Conservation (phyloP, 2,329 filamentous ascomycete species). For the Coniochaeta prunicola region DNA sequence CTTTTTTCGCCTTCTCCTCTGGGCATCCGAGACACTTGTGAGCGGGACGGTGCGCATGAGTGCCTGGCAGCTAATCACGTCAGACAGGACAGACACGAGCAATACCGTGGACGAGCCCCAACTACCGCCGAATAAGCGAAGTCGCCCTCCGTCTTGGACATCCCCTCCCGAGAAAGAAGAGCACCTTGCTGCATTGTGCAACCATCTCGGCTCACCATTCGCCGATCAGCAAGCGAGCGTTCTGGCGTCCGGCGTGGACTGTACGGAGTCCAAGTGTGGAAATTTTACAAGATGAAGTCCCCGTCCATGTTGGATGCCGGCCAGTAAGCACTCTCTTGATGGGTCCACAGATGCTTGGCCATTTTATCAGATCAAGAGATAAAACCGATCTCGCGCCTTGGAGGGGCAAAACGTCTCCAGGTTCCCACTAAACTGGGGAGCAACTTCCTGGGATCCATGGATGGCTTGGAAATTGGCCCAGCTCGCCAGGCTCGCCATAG, state of each 20-base stretch:
- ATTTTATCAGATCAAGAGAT: conserved; percentile 51
- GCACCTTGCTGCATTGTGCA: not conserved
- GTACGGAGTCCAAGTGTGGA: not conserved
- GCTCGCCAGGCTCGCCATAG: too few species aligned
- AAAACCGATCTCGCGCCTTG: conserved; percentile 16
- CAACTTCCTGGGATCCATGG: not conserved
- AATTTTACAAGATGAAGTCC: not conserved
- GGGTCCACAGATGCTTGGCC: conserved; percentile 5
- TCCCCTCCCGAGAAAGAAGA: not conserved
- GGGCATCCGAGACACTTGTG: not conserved
- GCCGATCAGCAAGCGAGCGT: not conserved
- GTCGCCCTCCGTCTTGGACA: not conserved
- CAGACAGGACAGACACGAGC: not conserved
- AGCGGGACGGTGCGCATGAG: not conserved
- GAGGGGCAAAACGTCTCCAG: not conserved
- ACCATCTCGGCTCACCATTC: not conserved
- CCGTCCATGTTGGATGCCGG: not conserved
- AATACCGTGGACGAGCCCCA: not conserved
- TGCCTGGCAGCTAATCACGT: not conserved
- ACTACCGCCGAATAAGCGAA: not conserved
- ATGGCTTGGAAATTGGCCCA: not conserved
- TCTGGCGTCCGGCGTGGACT: not conserved
- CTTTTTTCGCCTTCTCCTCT: not conserved
- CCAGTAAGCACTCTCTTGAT: not conserved
- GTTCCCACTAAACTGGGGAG: not conserved